These are phyloP conservation scores for Xerocomellus chrysenteron DNA, from an alignment of 768 basidiomycete genomes.

Conservation along the genomic window DNA sequence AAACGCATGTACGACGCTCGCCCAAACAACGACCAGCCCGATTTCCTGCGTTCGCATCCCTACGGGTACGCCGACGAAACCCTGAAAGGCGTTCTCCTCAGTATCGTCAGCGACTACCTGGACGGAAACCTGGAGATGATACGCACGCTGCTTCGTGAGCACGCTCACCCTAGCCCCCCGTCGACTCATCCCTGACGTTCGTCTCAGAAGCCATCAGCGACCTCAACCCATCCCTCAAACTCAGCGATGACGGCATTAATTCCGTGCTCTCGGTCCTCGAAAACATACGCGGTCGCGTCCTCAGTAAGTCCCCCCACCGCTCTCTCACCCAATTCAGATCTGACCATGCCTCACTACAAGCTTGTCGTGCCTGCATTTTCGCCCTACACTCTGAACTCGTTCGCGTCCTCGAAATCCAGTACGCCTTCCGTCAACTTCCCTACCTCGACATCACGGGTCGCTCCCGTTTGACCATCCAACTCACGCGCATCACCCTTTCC, in stretches of 20 bases:
- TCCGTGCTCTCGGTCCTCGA: slow-evolving; percentile 69
- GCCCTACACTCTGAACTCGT: slow-evolving; percentile 70
- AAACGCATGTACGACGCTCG: slow-evolving; percentile 68
- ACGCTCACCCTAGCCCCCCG: background rate
- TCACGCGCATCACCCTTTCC: slow-evolving; percentile 73
- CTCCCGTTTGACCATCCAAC: slow-evolving; percentile 70
- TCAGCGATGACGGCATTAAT: slow-evolving; percentile 79
- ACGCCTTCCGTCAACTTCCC: slow-evolving; percentile 68
- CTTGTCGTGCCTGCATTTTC: slow-evolving; percentile 73
- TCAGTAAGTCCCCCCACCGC: slow-evolving; percentile 46
- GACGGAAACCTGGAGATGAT: slow-evolving; percentile 89
- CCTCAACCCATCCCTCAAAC: slow-evolving; percentile 71
- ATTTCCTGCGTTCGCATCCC: slow-evolving; percentile 55
- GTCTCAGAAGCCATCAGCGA: slow-evolving; percentile 69
- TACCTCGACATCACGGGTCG: slow-evolving; percentile 79
- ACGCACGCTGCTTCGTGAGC: slow-evolving; percentile 68
- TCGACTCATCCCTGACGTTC: background rate
- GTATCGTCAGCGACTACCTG: slow-evolving; percentile 77
- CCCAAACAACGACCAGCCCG: slow-evolving; percentile 39
- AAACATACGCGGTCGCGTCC: slow-evolving; percentile 68
- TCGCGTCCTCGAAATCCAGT: slow-evolving; percentile 81
- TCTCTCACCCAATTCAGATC: background rate
- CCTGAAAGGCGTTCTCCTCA: slow-evolving; percentile 67
- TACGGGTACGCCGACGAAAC: slow-evolving; percentile 73
- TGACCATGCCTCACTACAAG: slow-evolving; percentile 33